Base-by-base conservation (phyloP, 495 filamentous ascomycete species). In the Sabuloglossum arenarium region DNA sequence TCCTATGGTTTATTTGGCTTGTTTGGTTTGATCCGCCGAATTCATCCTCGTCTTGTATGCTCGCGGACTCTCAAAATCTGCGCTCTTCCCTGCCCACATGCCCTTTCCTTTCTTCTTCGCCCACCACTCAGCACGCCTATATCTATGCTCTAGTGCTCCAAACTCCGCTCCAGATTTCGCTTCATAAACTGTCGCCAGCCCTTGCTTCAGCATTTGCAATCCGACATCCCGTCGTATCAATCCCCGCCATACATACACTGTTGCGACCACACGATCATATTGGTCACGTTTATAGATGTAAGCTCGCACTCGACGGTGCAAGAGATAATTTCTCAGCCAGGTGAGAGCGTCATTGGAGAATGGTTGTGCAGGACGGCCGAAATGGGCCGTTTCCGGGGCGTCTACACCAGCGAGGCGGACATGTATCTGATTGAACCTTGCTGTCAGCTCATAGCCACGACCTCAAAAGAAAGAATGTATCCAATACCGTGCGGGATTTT, bases 301-400 rank as follows among this genome's bases (percentile, higher is more conserved):
- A 5, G 79, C 88, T 34, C 88, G 80, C 32, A 97, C 82, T 12
- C 79, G 79, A n/a, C 76, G 76, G 34, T 78, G 71, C 14, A 79
- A 68, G n/a, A 96, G 73, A 63, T 87, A 88, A 12, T 67, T 67
- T 16, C 76, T 78, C 34, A 98, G 75, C 81, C 84, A 96, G 28
- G 72, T 65, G 27, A 88, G 71, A 21, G 93, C 87, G 63, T 97
- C 88, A 23, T 76, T 73, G 2, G 85, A 76, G 63, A 76, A 84
- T 3, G 90, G 91, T 66, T 98, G 91, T 28, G 81, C 86, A 0
- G 86, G 82, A 21, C 79, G 77, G 31, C 91, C 91, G 65, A 94
- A 98, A 67, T 98, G 93, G 3, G 87, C 84, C 39, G 83, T 69
- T 69, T 98, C 91, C 1, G 91, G 91, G 19, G 91, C 93, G 64